phyloP scores from a whole-genome alignment of 164 flowering plant genomes.

The Hamamelis virginiana region DNA sequence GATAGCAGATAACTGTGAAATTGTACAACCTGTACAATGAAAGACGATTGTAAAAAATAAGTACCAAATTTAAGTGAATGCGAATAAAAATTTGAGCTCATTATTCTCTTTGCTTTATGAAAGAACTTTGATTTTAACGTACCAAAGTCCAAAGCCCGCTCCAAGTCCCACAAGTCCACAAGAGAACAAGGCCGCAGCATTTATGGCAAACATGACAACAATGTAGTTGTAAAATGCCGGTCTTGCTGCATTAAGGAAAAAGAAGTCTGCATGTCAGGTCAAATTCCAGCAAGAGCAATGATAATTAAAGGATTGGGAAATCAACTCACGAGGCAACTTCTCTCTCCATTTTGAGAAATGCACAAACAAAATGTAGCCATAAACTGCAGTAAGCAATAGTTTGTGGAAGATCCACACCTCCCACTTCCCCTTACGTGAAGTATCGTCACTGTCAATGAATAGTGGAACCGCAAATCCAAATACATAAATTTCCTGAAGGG shows the following conservation, averaged over 20 bases:
- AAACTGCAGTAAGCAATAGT: slow-evolving; percentile 50
- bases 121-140: no score
- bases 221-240: slow-evolving; percentile 82
- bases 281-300: not conserved
- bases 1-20: slow-evolving; percentile 53
- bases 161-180: slow-evolving; percentile 55
- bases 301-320: not conserved
- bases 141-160: slow-evolving; percentile 54
- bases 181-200: slow-evolving; percentile 53
- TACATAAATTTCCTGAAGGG: slow-evolving; percentile 55
- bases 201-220: slow-evolving; percentile 52
- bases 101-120: no score
- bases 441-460: slow-evolving; percentile 45
- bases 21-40: slow-evolving; percentile 57
- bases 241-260: slow-evolving; percentile 49
- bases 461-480: slow-evolving; percentile 73
- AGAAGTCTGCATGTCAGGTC: not conserved
- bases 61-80: not conserved
- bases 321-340: slow-evolving; percentile 62
- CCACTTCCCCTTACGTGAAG: slow-evolving; percentile 53
- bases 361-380: slow-evolving; percentile 57
- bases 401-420: slow-evolving; percentile 53
- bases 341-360: slow-evolving; percentile 79
- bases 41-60: not conserved
- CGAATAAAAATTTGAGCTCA: not conserved